A percentile compares a stretch with the other conserved stretches of the same genome.
Evolutionary conservation across 148 eudicot genomes (phyloP).

Genomic region (Arbutus unedo): DNA sequence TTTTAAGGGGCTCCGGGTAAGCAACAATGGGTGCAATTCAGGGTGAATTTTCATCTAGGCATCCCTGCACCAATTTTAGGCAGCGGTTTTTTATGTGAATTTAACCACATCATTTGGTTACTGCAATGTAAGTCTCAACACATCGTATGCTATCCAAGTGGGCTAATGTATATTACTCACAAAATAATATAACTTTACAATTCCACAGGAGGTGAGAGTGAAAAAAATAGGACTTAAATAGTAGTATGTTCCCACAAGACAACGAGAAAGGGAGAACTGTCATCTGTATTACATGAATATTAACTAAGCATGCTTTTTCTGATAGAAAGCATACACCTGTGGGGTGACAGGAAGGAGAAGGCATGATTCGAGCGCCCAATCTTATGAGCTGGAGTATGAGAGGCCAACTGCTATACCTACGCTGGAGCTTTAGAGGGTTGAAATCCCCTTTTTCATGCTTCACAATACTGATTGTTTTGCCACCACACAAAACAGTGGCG

Average conservation of each 20-base stretch:
- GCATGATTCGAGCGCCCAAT: too few species aligned
- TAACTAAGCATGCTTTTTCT: not conserved
- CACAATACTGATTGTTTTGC: not conserved
- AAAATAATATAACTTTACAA: not conserved
- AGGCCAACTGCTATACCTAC: not conserved
- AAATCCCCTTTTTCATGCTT: not conserved
- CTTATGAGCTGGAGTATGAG: slow-evolving; percentile 3
- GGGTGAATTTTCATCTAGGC: not conserved
- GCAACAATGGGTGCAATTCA: not conserved
- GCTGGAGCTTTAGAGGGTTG: not conserved
- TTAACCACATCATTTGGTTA: not conserved
- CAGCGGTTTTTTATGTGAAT: not conserved
- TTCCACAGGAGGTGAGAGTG: not conserved
- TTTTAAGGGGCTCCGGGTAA: not conserved
- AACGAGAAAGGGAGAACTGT: not conserved
- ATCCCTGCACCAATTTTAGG: not conserved
- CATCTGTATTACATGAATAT: not conserved
- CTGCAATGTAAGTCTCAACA: not conserved
- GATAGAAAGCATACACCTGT: too few species aligned
- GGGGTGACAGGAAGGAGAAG: too few species aligned
- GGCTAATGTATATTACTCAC: not conserved
- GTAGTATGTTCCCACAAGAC: not conserved
- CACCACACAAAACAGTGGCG: not conserved
- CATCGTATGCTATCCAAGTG: not conserved
- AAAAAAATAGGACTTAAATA: not conserved